Conservation (phyloP, 2,329 filamentous ascomycete species). For the Chaetomiaceae sp. region DNA sequence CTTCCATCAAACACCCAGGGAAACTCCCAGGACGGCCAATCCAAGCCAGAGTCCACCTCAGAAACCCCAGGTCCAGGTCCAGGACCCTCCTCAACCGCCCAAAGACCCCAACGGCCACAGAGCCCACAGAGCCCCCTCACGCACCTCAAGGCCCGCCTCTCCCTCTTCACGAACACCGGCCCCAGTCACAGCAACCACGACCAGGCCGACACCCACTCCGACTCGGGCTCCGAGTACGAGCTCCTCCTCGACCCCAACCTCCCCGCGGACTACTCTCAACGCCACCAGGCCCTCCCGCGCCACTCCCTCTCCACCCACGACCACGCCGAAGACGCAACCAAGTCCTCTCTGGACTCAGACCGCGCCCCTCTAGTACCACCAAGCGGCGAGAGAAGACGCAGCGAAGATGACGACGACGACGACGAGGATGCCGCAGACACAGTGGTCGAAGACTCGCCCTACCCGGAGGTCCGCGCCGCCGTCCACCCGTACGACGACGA, state of each 20-base stretch:
- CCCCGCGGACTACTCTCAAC: constrained; percentile 39
- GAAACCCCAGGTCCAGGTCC: constrained; percentile 2
- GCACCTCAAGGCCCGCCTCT: constrained; percentile 30
- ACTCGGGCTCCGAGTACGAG: constrained; percentile 49
- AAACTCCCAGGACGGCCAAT: constrained; percentile 18
- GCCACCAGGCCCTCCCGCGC: constrained; percentile 18
- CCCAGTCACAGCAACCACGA: constrained; percentile 33
- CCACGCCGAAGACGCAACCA: constrained; percentile 12
- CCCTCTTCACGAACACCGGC: constrained; percentile 37
- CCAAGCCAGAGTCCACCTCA: constrained; percentile 25
- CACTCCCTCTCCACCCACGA: constrained; percentile 26
- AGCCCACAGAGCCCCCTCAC: constrained; percentile 28
- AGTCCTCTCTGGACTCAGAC: constrained; percentile 10
- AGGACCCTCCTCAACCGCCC: constrained; percentile 8
- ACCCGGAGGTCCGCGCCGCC: constrained; percentile 61
- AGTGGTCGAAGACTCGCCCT: constrained; percentile 56
- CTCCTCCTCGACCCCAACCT: constrained; percentile 52
- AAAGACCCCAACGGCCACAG: constrained; percentile 1
- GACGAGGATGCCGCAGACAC: constrained; percentile 28
- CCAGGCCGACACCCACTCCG: constrained; percentile 38
- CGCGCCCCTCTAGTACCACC: neutral
- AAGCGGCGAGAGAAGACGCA: too few species aligned
- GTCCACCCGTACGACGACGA: constrained; percentile 62
- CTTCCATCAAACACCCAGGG: constrained; percentile 28
- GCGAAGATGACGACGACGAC: constrained; percentile 21